These are phyloP conservation scores for Cutaneotrichosporon cyanovorans DNA, from an alignment of 1,284 basidiomycete species.

Conservation along the genomic window DNA sequence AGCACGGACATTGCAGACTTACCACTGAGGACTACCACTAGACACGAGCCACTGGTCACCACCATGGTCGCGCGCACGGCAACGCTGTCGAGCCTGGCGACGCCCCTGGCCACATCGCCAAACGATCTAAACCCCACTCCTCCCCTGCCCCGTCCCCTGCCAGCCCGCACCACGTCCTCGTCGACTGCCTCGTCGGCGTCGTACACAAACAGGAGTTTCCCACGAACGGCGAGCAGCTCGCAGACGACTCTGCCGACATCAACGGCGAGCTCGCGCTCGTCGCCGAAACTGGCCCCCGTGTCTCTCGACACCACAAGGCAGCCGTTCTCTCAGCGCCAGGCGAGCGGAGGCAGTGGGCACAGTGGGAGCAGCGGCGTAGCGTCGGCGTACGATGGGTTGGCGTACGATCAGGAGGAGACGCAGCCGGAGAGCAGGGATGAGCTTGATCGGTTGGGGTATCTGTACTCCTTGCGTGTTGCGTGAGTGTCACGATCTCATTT, in stretches of 20 bases:
- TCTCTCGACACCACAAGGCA: background rate
- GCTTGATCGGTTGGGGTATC: slow-evolving; percentile 35
- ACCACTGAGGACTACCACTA: too few species aligned
- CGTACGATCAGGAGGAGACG: too few species aligned
- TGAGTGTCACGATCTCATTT: slow-evolving; percentile 18
- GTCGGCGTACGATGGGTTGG: background rate
- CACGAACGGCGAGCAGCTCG: background rate
- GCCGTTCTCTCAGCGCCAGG: background rate
- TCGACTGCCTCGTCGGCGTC: background rate
- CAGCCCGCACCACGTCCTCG: background rate
- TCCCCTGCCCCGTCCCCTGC: background rate
- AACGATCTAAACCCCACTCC: background rate
- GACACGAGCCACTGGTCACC: too few species aligned
- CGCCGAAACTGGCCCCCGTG: background rate
- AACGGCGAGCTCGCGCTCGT: background rate
- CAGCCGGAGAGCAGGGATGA: slow-evolving; percentile 20
- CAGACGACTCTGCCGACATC: background rate
- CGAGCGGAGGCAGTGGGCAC: background rate
- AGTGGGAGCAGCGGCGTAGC: background rate
- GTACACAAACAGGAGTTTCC: background rate
- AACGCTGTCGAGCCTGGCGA: background rate
- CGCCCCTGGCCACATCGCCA: background rate
- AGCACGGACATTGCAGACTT: too few species aligned
- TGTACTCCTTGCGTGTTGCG: slow-evolving; percentile 42
- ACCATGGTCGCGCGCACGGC: slow-evolving; percentile 4